Evolutionary conservation across 2,329 filamentous ascomycete species (phyloP).

Genomic region (Microsporum audouinii): DNA sequence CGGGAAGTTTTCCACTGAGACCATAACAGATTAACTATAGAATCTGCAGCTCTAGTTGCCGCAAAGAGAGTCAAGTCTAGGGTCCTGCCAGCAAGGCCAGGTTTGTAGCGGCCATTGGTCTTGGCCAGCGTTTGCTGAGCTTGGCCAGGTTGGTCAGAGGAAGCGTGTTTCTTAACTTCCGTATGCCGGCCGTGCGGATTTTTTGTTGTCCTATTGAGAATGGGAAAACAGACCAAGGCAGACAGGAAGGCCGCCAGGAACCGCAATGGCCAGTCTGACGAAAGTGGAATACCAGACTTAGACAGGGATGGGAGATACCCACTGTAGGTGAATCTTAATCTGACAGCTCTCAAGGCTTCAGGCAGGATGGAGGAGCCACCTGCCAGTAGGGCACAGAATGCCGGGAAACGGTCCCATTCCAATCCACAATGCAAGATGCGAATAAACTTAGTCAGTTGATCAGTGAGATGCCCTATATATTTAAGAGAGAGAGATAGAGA

Average conservation of each 20-base stretch:
- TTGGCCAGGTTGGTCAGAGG: neutral
- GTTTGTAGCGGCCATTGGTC: conserved; percentile 10
- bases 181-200: conserved; percentile 6
- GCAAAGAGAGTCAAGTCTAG: conserved; percentile 76
- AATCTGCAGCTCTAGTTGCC: conserved; percentile 58
- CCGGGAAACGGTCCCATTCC: conserved; percentile 39
- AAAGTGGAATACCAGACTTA: neutral
- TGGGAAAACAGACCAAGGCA: conserved; percentile 38
- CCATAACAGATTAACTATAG: conserved; percentile 57
- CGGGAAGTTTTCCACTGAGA: conserved; percentile 33
- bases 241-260: conserved; percentile 39
- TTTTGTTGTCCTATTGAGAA: conserved; percentile 33
- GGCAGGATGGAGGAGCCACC: conserved; percentile 42
- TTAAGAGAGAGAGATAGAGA: neutral
- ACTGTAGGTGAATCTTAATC: conserved; percentile 6
- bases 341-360: conserved; percentile 11
- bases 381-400: conserved; percentile 42
- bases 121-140: neutral
- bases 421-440: conserved; percentile 31
- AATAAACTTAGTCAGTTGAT: conserved; percentile 23
- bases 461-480: too few relatives aligned
- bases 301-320: neutral
- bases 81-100: conserved; percentile 54
- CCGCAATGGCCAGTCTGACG: conserved; percentile 17
- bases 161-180: neutral